phyloP scores from a whole-genome alignment of 345 rosid species.

The Camelina laxa region DNA sequence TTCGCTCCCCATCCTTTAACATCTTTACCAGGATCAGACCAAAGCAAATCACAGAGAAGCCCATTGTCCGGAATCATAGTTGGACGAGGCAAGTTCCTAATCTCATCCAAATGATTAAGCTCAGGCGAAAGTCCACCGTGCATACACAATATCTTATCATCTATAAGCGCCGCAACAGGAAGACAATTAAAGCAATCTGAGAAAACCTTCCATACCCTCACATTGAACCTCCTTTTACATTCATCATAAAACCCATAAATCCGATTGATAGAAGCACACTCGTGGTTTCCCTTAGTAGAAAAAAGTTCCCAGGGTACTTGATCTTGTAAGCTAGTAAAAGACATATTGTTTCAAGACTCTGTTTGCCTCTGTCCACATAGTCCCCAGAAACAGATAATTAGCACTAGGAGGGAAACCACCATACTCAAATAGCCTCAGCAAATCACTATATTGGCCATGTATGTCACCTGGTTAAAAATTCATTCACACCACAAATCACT shows the following conservation, averaged over 20 bases:
- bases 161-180: conserved; percentile 88
- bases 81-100: conserved; percentile 75
- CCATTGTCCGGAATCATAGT: conserved; percentile 81
- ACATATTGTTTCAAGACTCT: conserved; percentile 94
- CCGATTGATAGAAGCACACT: conserved; percentile 90
- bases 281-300: conserved; percentile 89
- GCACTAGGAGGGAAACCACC: conserved; percentile 96
- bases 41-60: conserved; percentile 85
- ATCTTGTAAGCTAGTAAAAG: conserved; percentile 90
- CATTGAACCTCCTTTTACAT: conserved; percentile 91
- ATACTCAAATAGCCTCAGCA: conserved; percentile 88
- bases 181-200: conserved; percentile 93
- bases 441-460: conserved; percentile 92
- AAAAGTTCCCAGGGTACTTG: conserved; percentile 90
- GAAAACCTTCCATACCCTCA: conserved; percentile 89
- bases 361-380: conserved; percentile 97
- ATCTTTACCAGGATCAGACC: conserved; percentile 97
- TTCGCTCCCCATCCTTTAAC: conserved; percentile 95
- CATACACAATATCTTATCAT: conserved; percentile 94
- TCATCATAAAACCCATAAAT: conserved; percentile 96
- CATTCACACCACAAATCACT: not conserved
- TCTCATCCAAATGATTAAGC: conserved; percentile 72
- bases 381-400: conserved; percentile 85
- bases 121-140: conserved; percentile 98
- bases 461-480: conserved; percentile 66